Conservation (phyloP, 1,284 basidiomycete species). For the Puccinia horiana region DNA sequence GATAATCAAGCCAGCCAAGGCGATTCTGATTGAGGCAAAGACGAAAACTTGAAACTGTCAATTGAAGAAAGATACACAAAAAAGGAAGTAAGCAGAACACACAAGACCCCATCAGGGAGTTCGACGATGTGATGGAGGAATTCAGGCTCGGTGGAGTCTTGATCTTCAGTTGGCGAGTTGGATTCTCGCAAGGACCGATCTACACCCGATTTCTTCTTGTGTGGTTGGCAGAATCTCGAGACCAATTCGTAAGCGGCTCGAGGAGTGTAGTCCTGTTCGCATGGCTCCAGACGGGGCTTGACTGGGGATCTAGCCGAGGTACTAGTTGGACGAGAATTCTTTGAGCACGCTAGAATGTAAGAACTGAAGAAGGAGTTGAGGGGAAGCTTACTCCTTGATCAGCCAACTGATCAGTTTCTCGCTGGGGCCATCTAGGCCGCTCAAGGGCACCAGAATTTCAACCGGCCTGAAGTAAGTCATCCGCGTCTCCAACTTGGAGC, state of each 20-base stretch:
- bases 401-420: conserved; percentile 54
- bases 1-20: conserved; percentile 33
- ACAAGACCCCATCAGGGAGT: conserved; percentile 36
- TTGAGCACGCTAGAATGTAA: neutral
- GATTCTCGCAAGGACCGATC: neutral
- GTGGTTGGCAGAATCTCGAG: conserved; percentile 22
- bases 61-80: neutral
- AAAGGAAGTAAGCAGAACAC: neutral
- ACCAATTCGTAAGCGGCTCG: conserved; percentile 29
- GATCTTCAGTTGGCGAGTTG: neutral
- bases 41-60: neutral
- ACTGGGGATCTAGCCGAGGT: neutral
- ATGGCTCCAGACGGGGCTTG: conserved; percentile 22
- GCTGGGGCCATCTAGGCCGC: conserved; percentile 52
- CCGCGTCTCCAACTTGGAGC: conserved; percentile 26
- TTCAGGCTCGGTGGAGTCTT: neutral
- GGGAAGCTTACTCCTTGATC: conserved; percentile 21
- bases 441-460: conserved; percentile 47
- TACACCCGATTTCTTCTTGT: neutral
- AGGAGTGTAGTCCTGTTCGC: conserved; percentile 25
- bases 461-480: conserved; percentile 23
- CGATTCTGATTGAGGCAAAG: neutral
- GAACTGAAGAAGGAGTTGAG: neutral
- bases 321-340: neutral
- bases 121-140: conserved; percentile 39